Evolutionary conservation across 2,329 filamentous ascomycete species (phyloP).

Genomic region (Penicillium expansum): DNA sequence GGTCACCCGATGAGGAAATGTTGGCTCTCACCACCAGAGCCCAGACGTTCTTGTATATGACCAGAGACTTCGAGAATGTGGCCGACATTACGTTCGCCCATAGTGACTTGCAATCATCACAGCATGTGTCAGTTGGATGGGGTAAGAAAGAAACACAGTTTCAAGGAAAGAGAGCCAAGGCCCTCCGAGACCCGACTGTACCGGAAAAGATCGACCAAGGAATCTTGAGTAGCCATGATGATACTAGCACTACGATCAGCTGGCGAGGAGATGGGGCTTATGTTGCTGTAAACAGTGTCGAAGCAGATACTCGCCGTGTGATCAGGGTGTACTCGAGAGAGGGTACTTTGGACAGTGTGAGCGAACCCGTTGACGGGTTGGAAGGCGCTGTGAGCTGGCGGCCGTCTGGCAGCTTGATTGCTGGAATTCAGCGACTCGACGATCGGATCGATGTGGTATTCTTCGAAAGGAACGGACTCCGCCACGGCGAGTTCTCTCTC

Average conservation of each 20-base stretch:
- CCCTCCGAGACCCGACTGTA: constrained; percentile 87
- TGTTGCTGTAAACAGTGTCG: constrained; percentile 80
- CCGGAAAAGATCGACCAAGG: constrained; percentile 90
- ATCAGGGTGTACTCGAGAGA: constrained; percentile 90
- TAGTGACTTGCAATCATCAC: constrained; percentile 82
- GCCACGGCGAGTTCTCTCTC: constrained; percentile 92
- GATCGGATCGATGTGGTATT: constrained; percentile 80
- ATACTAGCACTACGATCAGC: constrained; percentile 69
- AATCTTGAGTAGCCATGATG: constrained; percentile 69
- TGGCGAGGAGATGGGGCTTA: constrained; percentile 95
- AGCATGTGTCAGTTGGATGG: constrained; percentile 96
- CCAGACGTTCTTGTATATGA: constrained; percentile 86
- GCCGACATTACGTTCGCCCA: constrained; percentile 68
- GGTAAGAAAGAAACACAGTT: constrained; percentile 98
- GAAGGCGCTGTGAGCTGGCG: constrained; percentile 87
- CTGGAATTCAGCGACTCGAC: constrained; percentile 71
- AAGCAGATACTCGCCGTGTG: constrained; percentile 66
- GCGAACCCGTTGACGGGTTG: constrained; percentile 90
- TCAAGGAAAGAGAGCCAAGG: constrained; percentile 82
- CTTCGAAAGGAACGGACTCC: constrained; percentile 93
- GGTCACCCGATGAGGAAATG: constrained; percentile 94
- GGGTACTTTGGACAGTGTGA: constrained; percentile 85
- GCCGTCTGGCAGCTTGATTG: constrained; percentile 84
- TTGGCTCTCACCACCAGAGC: constrained; percentile 78
- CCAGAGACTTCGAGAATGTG: constrained; percentile 80